phyloP scores from a whole-genome alignment of 768 basidiomycete species.

The Lactarius pseudohatsudake region DNA sequence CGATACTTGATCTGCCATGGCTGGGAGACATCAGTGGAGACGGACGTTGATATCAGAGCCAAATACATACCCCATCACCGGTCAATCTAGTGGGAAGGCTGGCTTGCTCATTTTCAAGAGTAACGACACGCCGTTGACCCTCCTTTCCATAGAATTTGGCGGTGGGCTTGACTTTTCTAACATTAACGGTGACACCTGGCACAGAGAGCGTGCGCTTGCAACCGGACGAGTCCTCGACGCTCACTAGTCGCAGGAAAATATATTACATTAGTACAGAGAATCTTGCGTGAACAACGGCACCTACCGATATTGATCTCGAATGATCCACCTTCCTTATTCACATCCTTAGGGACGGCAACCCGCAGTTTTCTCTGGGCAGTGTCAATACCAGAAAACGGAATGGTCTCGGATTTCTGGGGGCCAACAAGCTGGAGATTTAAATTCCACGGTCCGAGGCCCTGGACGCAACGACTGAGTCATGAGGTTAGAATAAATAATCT shows the following conservation, averaged over 20 bases:
- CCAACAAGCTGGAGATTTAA: slow-evolving; percentile 81
- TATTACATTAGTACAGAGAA: slow-evolving; percentile 9
- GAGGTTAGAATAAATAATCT: neutral
- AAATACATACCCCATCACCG: slow-evolving; percentile 74
- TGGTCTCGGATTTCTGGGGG: slow-evolving; percentile 59
- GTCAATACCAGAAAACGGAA: slow-evolving; percentile 56
- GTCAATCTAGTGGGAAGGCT: slow-evolving; percentile 82
- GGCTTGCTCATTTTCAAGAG: slow-evolving; percentile 73
- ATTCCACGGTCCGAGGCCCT: slow-evolving; percentile 93
- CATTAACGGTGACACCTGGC: slow-evolving; percentile 81
- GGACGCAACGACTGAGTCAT: slow-evolving; percentile 9
- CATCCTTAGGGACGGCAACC: slow-evolving; percentile 64
- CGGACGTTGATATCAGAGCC: neutral
- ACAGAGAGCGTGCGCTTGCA: slow-evolving; percentile 77
- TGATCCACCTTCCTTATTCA: slow-evolving; percentile 67
- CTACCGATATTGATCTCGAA: slow-evolving; percentile 79
- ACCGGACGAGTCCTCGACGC: slow-evolving; percentile 84
- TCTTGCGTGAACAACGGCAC: slow-evolving; percentile 28
- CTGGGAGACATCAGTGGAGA: slow-evolving; percentile 41
- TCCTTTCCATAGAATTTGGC: slow-evolving; percentile 79
- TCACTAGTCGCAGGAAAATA: slow-evolving; percentile 48
- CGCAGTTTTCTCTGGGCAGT: slow-evolving; percentile 54
- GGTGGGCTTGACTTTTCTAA: slow-evolving; percentile 87
- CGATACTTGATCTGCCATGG: slow-evolving; percentile 88
- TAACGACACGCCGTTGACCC: slow-evolving; percentile 54